Evolutionary conservation across 805 yeast genomes (phyloP).

Genomic region (Kluyveromyces starmeri): DNA sequence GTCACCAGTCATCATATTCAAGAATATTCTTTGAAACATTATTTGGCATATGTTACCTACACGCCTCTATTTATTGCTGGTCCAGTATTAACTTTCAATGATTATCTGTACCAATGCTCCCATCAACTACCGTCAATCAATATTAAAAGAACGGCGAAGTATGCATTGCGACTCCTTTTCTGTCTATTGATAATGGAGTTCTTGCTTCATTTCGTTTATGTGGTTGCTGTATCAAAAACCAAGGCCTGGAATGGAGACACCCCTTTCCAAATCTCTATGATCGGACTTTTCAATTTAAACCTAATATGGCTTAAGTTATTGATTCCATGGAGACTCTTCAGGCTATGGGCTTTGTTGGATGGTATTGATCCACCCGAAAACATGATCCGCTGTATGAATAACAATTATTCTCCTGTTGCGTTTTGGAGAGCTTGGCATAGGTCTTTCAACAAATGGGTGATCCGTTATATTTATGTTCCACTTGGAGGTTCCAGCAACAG

Average conservation of each 20-base stretch:
- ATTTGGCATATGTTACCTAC: slow-evolving; percentile 68
- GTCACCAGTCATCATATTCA: slow-evolving; percentile 49
- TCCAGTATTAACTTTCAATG: slow-evolving; percentile 89
- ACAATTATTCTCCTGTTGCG: slow-evolving; percentile 86
- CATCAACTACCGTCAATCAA: slow-evolving; percentile 54
- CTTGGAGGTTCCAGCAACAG: slow-evolving; percentile 75
- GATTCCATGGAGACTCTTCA: slow-evolving; percentile 92
- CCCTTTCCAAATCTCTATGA: slow-evolving; percentile 91
- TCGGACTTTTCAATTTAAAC: slow-evolving; percentile 82
- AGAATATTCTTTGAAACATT: slow-evolving; percentile 58
- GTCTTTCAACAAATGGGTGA: slow-evolving; percentile 82
- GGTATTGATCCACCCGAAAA: slow-evolving; percentile 95
- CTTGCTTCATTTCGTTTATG: slow-evolving; percentile 78
- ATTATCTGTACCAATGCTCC: slow-evolving; percentile 66
- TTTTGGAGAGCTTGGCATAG: slow-evolving; percentile 99
- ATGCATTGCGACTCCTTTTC: slow-evolving; percentile 58
- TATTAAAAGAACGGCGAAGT: slow-evolving; percentile 42
- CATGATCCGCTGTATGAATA: slow-evolving; percentile 92
- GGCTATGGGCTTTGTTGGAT: slow-evolving; percentile 90
- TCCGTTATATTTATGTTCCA: slow-evolving; percentile 83
- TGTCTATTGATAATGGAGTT: slow-evolving; percentile 87
- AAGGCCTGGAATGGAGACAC: slow-evolving; percentile 85
- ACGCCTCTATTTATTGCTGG: slow-evolving; percentile 93
- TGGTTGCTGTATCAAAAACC: slow-evolving; percentile 84
- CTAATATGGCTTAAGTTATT: slow-evolving; percentile 88